Percentiles rank a stretch among this genome's conserved stretches.
Conservation (phyloP, 2,329 filamentous ascomycete genomes). For the Aciculosporium take region DNA sequence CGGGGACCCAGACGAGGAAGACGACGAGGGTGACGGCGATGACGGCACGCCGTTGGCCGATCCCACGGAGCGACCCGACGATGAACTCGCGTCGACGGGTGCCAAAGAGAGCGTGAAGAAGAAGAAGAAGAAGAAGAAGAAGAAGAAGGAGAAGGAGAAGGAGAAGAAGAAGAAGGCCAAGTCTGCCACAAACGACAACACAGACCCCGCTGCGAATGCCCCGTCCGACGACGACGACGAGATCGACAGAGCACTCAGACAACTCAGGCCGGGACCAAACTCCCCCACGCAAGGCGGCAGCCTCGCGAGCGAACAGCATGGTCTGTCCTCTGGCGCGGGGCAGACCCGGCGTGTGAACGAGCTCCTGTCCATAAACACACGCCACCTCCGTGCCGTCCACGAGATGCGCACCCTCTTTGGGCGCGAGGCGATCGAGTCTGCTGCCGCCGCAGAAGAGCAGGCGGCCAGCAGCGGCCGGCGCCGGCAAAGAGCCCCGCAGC, state of each 20-base stretch:
- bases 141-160: constrained; percentile 7
- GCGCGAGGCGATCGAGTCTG: constrained; percentile 41
- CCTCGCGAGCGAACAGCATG: constrained; percentile 4
- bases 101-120: constrained; percentile 24
- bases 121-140: constrained; percentile 22
- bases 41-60: constrained; percentile 15
- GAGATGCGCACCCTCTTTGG: constrained; percentile 65
- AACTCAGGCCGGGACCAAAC: constrained; percentile 18
- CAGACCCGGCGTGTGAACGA: constrained; percentile 23
- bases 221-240: constrained; percentile 29
- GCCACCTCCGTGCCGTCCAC: constrained; percentile 71
- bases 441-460: constrained; percentile 34
- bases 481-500: constrained; percentile 24
- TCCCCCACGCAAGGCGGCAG: not conserved
- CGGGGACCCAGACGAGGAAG: constrained; percentile 23
- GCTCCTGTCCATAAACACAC: constrained; percentile 40
- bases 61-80: constrained; percentile 11
- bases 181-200: constrained; percentile 13
- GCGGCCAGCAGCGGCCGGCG: constrained; percentile 25
- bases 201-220: constrained; percentile 8
- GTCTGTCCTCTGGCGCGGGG: too few relatives aligned
- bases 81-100: constrained; percentile 6
- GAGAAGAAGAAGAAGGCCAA: constrained; percentile 23
- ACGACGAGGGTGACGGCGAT: constrained; percentile 15
- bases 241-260: constrained; percentile 39